These are phyloP conservation scores for Chrysoporthe cubensis DNA, from an alignment of 2,329 filamentous ascomycete species.

Conservation along the genomic window DNA sequence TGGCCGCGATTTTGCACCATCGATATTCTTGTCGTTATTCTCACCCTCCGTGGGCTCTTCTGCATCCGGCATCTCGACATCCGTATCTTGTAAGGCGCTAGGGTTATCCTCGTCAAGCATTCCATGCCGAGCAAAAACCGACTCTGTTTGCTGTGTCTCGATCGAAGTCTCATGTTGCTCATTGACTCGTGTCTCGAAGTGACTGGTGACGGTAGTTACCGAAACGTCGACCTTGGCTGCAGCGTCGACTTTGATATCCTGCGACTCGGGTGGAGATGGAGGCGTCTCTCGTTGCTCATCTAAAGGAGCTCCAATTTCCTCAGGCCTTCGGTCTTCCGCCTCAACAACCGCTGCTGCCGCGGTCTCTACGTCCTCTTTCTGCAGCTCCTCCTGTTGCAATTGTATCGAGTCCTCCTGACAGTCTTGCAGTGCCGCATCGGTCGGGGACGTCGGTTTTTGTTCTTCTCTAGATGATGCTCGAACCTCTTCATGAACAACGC, in stretches of 20 bases:
- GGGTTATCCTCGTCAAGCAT: neutral
- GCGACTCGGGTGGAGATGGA: slow-evolving; percentile 13
- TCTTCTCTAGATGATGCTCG: neutral
- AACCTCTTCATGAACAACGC: slow-evolving; percentile 3
- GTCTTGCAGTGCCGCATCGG: slow-evolving; percentile 14
- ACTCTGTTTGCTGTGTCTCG: slow-evolving; percentile 13
- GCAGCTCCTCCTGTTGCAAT: neutral
- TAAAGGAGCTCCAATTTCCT: slow-evolving; percentile 3
- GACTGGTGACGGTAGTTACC: slow-evolving; percentile 15
- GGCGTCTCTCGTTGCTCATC: slow-evolving; percentile 15
- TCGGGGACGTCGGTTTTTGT: neutral
- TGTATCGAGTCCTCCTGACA: neutral
- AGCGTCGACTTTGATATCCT: neutral
- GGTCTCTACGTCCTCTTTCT: neutral
- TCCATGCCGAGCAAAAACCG: neutral
- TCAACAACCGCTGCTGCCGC: neutral
- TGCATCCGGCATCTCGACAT: slow-evolving; percentile 6
- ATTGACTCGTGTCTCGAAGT: slow-evolving; percentile 14
- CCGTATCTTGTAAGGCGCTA: neutral
- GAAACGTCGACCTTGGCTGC: slow-evolving; percentile 13
- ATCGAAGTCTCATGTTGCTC: neutral
- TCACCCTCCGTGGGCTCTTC: neutral
- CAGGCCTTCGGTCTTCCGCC: neutral
- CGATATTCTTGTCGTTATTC: slow-evolving; percentile 13
- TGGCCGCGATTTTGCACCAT: slow-evolving; percentile 10